Percentiles rank a stretch among this genome's conserved stretches.
These are phyloP conservation scores for Neurospora terricola DNA, from an alignment of 495 filamentous ascomycete species.

Conservation along the genomic window DNA sequence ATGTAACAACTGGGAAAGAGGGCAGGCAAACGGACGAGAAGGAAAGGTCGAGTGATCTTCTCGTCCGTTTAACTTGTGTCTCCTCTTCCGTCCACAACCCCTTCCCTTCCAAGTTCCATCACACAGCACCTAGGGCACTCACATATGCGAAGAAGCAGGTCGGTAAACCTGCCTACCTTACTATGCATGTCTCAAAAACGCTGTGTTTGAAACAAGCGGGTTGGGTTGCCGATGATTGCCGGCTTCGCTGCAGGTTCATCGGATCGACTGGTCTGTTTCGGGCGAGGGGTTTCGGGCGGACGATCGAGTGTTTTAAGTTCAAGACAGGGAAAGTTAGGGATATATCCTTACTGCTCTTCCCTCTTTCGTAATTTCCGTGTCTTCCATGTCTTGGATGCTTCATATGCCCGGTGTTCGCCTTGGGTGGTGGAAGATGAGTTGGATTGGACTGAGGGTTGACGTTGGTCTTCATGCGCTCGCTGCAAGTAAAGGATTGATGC, in stretches of 20 bases:
- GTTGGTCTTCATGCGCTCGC: neutral
- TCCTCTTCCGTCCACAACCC: no score
- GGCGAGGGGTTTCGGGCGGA: neutral
- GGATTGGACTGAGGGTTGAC: neutral
- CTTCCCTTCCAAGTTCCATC: neutral
- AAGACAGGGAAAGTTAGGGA: neutral
- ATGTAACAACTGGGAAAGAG: no score
- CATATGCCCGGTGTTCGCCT: no score
- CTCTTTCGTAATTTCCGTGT: neutral
- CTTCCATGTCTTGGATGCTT: neutral
- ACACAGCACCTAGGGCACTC: neutral
- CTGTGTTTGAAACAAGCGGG: neutral
- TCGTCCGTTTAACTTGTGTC: no score
- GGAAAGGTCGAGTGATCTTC: no score
- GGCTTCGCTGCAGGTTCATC: conserved; percentile 2
- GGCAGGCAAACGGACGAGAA: no score
- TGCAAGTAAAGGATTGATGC: neutral
- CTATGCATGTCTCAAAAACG: neutral
- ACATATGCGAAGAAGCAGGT: no score
- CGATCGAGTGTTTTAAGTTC: neutral
- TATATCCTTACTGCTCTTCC: neutral
- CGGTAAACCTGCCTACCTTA: no score
- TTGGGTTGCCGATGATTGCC: conserved; percentile 4
- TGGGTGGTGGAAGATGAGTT: neutral
- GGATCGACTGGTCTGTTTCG: conserved; percentile 2